These are phyloP conservation scores for Taphrina sp. DNA, from an alignment of 1,139 yeast species.

Conservation along the genomic window DNA sequence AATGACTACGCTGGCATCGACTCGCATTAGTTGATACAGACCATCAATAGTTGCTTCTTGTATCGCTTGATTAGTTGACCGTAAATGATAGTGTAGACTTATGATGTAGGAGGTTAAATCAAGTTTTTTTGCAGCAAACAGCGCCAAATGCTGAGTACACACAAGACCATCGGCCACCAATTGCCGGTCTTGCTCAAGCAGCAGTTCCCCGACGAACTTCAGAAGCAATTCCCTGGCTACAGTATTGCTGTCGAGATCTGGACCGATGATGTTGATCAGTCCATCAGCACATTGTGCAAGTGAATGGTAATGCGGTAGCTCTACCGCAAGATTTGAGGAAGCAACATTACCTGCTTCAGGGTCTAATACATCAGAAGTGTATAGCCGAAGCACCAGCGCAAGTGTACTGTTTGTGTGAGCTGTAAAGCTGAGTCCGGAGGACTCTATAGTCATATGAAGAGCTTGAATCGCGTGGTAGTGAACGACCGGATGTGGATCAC, in stretches of 20 bases:
- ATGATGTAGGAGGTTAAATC: conserved; percentile 41
- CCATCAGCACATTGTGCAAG: conserved; percentile 49
- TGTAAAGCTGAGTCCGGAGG: conserved; percentile 54
- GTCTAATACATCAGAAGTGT: conserved; percentile 58
- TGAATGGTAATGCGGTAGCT: conserved; percentile 47
- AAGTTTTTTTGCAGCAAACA: conserved; percentile 43
- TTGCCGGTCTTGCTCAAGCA: conserved; percentile 38
- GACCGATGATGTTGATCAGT: conserved; percentile 53
- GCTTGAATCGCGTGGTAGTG: conserved; percentile 71
- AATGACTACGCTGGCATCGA: conserved; percentile 41
- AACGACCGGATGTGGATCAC: conserved; percentile 83
- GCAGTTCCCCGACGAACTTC: conserved; percentile 39
- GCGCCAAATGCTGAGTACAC: conserved; percentile 41
- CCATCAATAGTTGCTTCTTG: conserved; percentile 45
- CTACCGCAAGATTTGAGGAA: conserved; percentile 52
- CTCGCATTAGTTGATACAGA: conserved; percentile 45
- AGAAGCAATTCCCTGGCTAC: conserved; percentile 42
- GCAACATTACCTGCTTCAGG: conserved; percentile 49
- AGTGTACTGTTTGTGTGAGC: conserved; percentile 51
- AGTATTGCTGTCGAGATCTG: conserved; percentile 47
- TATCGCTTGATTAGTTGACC: conserved; percentile 43
- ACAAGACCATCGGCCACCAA: conserved; percentile 45
- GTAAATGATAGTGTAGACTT: conserved; percentile 41
- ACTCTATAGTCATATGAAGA: conserved; percentile 55
- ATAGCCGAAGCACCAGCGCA: conserved; percentile 50